A percentile compares a stretch with the other conserved stretches of the same genome.
phyloP scores from a whole-genome alignment of 768 basidiomycete species.

The Chalciporus chontae region DNA sequence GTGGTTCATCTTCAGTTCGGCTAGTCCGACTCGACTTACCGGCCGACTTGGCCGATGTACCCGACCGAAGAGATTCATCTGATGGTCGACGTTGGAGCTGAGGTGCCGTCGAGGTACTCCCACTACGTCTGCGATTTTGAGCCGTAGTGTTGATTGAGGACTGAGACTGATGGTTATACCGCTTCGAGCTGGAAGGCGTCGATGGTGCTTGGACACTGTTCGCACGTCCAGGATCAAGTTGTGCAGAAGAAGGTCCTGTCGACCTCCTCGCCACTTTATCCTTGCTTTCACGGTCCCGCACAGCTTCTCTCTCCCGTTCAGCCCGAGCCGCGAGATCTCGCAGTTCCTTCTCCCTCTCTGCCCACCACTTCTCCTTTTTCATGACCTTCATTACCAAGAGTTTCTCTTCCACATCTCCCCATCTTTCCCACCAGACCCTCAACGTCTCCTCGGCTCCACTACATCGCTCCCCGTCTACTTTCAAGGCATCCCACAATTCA shows the following conservation, averaged over 20 bases:
- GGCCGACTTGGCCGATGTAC: constrained; percentile 34
- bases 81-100: constrained; percentile 32
- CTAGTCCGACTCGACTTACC: constrained; percentile 31
- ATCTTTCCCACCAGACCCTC: constrained; percentile 67
- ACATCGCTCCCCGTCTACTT: constrained; percentile 66
- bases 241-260: constrained; percentile 15
- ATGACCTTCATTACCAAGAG: constrained; percentile 37
- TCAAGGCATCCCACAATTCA: constrained; percentile 82
- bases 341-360: constrained; percentile 25
- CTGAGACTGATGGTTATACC: constrained; percentile 28
- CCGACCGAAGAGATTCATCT: constrained; percentile 40
- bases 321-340: constrained; percentile 15
- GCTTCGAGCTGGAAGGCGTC: constrained; percentile 19
- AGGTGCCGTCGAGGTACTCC: constrained; percentile 19
- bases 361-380: constrained; percentile 35
- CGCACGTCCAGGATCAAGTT: constrained; percentile 21
- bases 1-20: constrained; percentile 26
- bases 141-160: constrained; percentile 24
- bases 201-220: constrained; percentile 26
- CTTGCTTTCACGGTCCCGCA: constrained; percentile 10
- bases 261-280: constrained; percentile 16
- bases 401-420: constrained; percentile 59
- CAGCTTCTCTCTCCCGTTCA: constrained; percentile 16
- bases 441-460: constrained; percentile 67
- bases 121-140: constrained; percentile 25